Evolutionary conservation across 768 basidiomycete species (phyloP).

Genomic region (Dioszegia crocea): DNA sequence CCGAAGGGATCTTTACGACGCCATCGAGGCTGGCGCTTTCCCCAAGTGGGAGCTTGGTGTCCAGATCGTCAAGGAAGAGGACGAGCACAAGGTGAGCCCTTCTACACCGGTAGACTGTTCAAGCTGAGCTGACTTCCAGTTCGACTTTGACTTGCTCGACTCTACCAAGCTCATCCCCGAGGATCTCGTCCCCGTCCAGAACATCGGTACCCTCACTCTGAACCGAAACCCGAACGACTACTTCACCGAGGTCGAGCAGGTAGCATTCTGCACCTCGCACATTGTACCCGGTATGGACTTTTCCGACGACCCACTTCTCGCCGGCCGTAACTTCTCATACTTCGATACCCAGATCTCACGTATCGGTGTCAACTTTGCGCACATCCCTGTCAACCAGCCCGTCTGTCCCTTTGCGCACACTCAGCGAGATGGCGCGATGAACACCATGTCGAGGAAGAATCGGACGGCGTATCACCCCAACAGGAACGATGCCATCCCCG

Average conservation of each 20-base stretch:
- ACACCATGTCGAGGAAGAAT: conserved; percentile 52
- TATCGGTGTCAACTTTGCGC: conserved; percentile 66
- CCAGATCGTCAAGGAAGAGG: conserved; percentile 64
- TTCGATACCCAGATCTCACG: conserved; percentile 64
- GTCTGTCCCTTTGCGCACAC: conserved; percentile 48
- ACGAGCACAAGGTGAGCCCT: conserved; percentile 59
- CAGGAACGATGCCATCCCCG: conserved; percentile 53
- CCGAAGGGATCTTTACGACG: conserved; percentile 77
- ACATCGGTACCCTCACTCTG: conserved; percentile 67
- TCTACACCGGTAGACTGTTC: background rate
- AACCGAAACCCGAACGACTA: conserved; percentile 55
- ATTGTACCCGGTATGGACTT: conserved; percentile 57
- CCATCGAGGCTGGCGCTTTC: conserved; percentile 65
- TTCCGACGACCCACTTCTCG: conserved; percentile 48
- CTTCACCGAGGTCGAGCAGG: conserved; percentile 83
- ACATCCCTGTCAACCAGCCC: conserved; percentile 68
- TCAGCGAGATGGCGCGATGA: conserved; percentile 51
- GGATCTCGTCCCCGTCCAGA: conserved; percentile 69
- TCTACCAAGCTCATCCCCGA: conserved; percentile 85
- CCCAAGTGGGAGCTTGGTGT: conserved; percentile 78
- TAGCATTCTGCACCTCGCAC: conserved; percentile 72
- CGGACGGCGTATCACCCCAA: conserved; percentile 72
- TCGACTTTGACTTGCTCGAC: conserved; percentile 83
- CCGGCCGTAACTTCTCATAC: conserved; percentile 77
- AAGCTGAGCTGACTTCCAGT: conserved; percentile 40